Percentiles rank a stretch among this genome's conserved stretches.
Evolutionary conservation across 768 basidiomycete genomes (phyloP).

Genomic region (Auricularia auricula-judae): DNA sequence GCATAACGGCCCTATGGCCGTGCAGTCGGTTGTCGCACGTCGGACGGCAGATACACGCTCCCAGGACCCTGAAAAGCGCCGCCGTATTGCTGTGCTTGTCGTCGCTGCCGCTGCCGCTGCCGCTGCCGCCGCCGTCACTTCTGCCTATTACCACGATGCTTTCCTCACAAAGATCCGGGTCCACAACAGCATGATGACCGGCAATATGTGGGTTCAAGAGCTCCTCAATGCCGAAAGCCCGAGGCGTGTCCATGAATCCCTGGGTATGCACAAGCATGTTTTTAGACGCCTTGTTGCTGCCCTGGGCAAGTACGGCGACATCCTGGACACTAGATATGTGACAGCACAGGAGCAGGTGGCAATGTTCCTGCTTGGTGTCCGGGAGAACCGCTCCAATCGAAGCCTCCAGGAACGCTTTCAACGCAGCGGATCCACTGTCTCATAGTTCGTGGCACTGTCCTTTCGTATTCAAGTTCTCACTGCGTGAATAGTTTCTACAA

Average conservation of each 20-base stretch:
- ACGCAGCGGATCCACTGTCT: constrained; percentile 26
- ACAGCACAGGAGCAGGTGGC: constrained; percentile 26
- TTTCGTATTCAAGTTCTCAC: background rate
- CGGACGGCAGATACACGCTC: background rate
- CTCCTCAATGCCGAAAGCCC: constrained; percentile 15
- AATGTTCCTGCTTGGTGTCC: constrained; percentile 22
- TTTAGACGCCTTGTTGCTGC: constrained; percentile 18
- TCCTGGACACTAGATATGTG: constrained; percentile 15
- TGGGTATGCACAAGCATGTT: constrained; percentile 20
- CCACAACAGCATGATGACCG: constrained; percentile 14
- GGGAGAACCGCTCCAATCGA: constrained; percentile 15
- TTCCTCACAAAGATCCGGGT: background rate
- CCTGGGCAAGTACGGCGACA: constrained; percentile 11
- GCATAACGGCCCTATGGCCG: too few species aligned
- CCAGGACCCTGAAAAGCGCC: background rate
- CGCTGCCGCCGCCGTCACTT: background rate
- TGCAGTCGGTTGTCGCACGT: background rate
- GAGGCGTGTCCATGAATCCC: constrained; percentile 7
- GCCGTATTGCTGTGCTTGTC: background rate
- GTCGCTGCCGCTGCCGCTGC: background rate
- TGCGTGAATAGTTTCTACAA: constrained; percentile 8
- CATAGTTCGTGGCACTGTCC: constrained; percentile 16
- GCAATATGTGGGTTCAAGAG: constrained; percentile 15
- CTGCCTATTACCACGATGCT: background rate
- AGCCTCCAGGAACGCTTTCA: constrained; percentile 28